Evolutionary conservation across 2,329 filamentous ascomycete species (phyloP), one percentile per base, ranked within the genome.

Genomic region (Leptographium wingfieldii): DNA sequence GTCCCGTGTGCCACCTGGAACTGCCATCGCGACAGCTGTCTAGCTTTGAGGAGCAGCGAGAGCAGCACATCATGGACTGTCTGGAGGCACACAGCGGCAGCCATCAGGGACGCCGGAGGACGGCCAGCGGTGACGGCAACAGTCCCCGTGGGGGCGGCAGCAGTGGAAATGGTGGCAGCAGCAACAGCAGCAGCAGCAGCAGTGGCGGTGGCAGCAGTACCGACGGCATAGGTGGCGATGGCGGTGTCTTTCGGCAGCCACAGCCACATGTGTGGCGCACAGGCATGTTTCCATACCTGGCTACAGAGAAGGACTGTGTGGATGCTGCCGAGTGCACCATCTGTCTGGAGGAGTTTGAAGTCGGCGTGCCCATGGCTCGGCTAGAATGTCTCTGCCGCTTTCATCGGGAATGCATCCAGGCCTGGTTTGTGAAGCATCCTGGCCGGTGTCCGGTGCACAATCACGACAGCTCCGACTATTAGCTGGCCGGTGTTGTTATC

Each of bases 1-100:
- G 88, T 63, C 88, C 88, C 0, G 80, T 92, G 53, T 92, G 88
- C 66, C 87, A 88, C 67, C 73, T 76, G 46, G 86, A 90, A 71
- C 76, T 91, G 3, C 87, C 88, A 0, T 79, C 82, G 2, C 74
- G 76, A 22, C 70, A 69, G 5, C 73, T 85, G 2, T 69, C 77
- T 2, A 77, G 84, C 62, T 81, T 73, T 60, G 81, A 85, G 66
- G 64, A 70, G 3, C 72, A 80, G 14, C 77, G 83, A 38, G 81
- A 84, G 66, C 70, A 74, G 35, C 84, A 87, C 65, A 83, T 87
- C 61, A 76, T 73, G 35, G 69, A 70, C 9, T 87, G 84, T 67
- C 83, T 87, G 62, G 72, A 72, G 40, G 71, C 74, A 10, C 79
- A 83, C 65, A 83, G 79, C 69, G 14, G 35, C 14, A 40, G 40